These are phyloP conservation scores for Aspergillus pseudotamarii DNA, from an alignment of 2,329 filamentous ascomycete species.

Conservation along the genomic window DNA sequence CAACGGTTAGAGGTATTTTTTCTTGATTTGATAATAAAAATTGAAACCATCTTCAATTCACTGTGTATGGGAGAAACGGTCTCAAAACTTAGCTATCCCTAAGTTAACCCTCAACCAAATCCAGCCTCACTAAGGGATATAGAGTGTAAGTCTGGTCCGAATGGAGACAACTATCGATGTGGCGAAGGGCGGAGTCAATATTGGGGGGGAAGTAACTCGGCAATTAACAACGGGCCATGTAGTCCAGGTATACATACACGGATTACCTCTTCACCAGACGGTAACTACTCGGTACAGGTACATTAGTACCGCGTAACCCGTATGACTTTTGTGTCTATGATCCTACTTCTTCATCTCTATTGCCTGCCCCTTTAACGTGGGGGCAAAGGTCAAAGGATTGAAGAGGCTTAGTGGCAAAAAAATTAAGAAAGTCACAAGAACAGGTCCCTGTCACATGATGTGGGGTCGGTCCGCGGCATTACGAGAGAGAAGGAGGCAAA, in stretches of 20 bases:
- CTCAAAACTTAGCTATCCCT: not conserved
- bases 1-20: not conserved
- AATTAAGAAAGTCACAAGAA: conserved; percentile 25
- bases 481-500: conserved; percentile 2
- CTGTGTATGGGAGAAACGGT: not conserved
- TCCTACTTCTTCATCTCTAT: not conserved
- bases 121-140: not conserved
- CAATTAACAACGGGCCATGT: not conserved
- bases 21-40: not conserved
- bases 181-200: conserved; percentile 4
- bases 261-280: not conserved
- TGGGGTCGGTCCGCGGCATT: conserved; percentile 20
- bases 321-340: conserved; percentile 3
- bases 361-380: conserved; percentile 11
- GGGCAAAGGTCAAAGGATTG: conserved; percentile 6
- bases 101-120: not conserved
- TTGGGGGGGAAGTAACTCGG: not conserved
- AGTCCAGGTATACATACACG: not conserved
- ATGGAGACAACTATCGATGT: conserved; percentile 2
- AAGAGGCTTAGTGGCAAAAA: conserved; percentile 13
- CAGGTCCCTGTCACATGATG: conserved; percentile 27
- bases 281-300: not conserved
- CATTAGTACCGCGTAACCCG: not conserved
- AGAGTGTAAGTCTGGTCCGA: not conserved
- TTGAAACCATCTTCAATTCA: not conserved